Base-by-base conservation (phyloP, 2,329 filamentous ascomycete genomes). In the Alternaria arbusti region DNA sequence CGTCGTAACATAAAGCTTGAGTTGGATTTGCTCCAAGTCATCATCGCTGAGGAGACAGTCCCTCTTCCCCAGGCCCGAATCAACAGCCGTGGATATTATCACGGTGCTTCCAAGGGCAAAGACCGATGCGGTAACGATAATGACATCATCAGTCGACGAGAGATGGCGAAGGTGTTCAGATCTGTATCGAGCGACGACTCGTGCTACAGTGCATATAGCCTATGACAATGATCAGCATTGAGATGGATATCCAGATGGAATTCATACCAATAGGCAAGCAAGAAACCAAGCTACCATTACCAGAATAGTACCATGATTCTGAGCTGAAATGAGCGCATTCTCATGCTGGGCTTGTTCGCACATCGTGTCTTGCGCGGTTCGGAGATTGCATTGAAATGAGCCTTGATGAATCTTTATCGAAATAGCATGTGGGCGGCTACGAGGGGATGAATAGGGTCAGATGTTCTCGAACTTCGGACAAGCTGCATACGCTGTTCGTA, bases 241-340 rank as follows among this genome's bases (percentile, higher is more conserved):
- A 13, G 40, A 15, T 17, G 20, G 45, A 30, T 15, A 15, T 43
- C 40, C 8, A 10, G n/a, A 11, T 15, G 44, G 9, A n/a, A 22
- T 20, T 61, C 59, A 52, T 65, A 74, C 73, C 32, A 75, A 59
- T 32, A 70, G 57, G 50, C 68, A 70, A n/a, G 65, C 68, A 36
- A 76, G 62, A 32, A 73, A 73, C 72, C 71, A 76, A 55, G 68
- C 65, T 36, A 64, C 68, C 61, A 74, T 74, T 52, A 72, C 65
- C 61, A 76, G 57, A 58, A 76, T 64, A 17, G 69, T 66, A 4
- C 71, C 72, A 60, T 68, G 71, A 49, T 71, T 69, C 54, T 75
- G 69, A 63, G 68, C 44, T 58, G 68, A 70, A 60, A 74, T 68
- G 66, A 69, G 68, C 40, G 66, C 61, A 63, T 69, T 69, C 36